Conservation (phyloP, 2,329 filamentous ascomycete species). For the Blumeriella jaapii region DNA sequence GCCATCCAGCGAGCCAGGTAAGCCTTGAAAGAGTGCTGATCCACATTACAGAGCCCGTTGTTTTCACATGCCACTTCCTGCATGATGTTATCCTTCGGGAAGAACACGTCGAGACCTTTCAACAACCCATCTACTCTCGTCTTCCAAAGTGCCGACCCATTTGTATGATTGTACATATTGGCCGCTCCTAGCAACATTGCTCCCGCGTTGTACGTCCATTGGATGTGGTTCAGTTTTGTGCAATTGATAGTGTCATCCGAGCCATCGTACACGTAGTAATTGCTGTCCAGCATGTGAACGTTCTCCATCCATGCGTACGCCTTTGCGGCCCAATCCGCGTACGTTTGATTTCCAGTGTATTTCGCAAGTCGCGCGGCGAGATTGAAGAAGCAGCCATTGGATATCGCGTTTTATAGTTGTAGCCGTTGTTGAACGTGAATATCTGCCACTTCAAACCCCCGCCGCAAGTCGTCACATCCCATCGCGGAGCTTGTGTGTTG, state of each 20-base stretch:
- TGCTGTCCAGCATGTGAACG: slow-evolving; percentile 45
- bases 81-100: slow-evolving; percentile 47
- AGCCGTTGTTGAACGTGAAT: slow-evolving; percentile 71
- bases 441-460: slow-evolving; percentile 81
- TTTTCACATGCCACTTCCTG: slow-evolving; percentile 55
- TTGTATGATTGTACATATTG: slow-evolving; percentile 55
- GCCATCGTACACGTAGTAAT: slow-evolving; percentile 53
- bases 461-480: slow-evolving; percentile 57
- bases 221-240: slow-evolving; percentile 44
- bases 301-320: slow-evolving; percentile 58
- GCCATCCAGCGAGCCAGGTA: slow-evolving; percentile 50
- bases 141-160: slow-evolving; percentile 41
- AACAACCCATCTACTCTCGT: slow-evolving; percentile 46
- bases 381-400: slow-evolving; percentile 51
- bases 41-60: slow-evolving; percentile 46
- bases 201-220: slow-evolving; percentile 61
- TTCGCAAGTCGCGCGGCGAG: slow-evolving; percentile 56
- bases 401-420: slow-evolving; percentile 64
- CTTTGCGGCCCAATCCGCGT: slow-evolving; percentile 64
- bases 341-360: slow-evolving; percentile 68
- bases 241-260: slow-evolving; percentile 46
- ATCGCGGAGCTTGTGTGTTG: slow-evolving; percentile 63
- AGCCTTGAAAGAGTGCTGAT: slow-evolving; percentile 53
- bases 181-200: slow-evolving; percentile 54
- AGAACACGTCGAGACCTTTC: slow-evolving; percentile 42